phyloP scores from a whole-genome alignment of 2,329 filamentous ascomycete species.

The Neopestalotiopsis sp. region DNA sequence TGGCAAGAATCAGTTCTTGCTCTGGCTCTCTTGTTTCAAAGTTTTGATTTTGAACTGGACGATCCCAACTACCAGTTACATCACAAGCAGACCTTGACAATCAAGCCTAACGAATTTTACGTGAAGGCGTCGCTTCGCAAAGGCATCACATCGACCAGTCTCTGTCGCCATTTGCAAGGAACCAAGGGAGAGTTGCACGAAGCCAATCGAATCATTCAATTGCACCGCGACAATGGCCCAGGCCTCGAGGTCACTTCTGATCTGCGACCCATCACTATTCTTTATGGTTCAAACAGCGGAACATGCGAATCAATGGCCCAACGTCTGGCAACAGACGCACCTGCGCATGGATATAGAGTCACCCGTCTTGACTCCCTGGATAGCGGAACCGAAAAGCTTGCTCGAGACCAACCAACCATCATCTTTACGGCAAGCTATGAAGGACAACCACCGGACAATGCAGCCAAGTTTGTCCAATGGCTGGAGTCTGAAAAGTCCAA shows the following conservation, averaged over 20 bases:
- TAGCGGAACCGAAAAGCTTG: conserved; percentile 62
- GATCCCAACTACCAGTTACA: conserved; percentile 60
- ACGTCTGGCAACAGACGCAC: conserved; percentile 63
- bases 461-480: conserved; percentile 71
- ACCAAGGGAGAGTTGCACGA: conserved; percentile 17
- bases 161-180: conserved; percentile 14
- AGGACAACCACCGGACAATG: conserved; percentile 76
- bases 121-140: conserved; percentile 56
- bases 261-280: conserved; percentile 56
- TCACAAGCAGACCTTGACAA: conserved; percentile 16
- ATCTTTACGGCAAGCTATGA: conserved; percentile 76
- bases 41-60: conserved; percentile 69
- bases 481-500: conserved; percentile 52
- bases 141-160: conserved; percentile 42
- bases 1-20: conserved; percentile 57
- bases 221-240: conserved; percentile 34
- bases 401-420: conserved; percentile 64
- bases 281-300: conserved; percentile 76
- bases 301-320: conserved; percentile 75
- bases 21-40: conserved; percentile 67
- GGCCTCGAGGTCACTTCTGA: background rate
- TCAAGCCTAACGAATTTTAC: conserved; percentile 40
- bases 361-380: conserved; percentile 61
- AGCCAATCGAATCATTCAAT: conserved; percentile 25
- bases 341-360: conserved; percentile 60